Evolutionary conservation across 1,284 basidiomycete genomes (phyloP).

Genomic region (Moesziomyces sp.): DNA sequence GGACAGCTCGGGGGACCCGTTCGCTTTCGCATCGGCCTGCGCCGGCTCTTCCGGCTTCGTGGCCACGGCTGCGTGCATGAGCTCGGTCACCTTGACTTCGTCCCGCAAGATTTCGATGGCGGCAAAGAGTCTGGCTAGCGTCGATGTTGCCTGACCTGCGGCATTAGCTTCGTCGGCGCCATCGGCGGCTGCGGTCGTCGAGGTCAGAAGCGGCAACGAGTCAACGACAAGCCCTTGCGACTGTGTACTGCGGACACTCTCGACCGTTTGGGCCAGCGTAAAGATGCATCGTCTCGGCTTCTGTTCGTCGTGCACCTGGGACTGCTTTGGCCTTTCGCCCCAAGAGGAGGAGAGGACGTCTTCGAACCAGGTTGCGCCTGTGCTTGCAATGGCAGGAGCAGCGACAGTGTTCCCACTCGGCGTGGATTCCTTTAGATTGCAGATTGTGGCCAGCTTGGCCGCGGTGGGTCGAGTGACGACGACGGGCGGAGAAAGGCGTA

Average conservation of each 20-base stretch:
- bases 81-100: conserved; percentile 43
- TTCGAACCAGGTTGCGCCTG: conserved; percentile 40
- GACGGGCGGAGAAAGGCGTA: conserved; percentile 33
- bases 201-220: conserved; percentile 25
- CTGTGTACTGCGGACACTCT: conserved; percentile 35
- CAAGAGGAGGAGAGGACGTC: conserved; percentile 38
- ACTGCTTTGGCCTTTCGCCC: conserved; percentile 12
- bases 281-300: conserved; percentile 29
- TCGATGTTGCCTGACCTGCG: conserved; percentile 3
- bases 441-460: conserved; percentile 42
- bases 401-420: conserved; percentile 6
- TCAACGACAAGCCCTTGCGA: conserved; percentile 46
- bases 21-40: neutral
- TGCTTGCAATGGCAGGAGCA: neutral
- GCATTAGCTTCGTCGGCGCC: conserved; percentile 24
- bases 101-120: conserved; percentile 42
- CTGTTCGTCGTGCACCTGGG: neutral
- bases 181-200: neutral
- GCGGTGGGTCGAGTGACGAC: conserved; percentile 43
- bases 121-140: conserved; percentile 32
- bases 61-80: conserved; percentile 37
- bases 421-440: conserved; percentile 22
- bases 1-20: conserved; percentile 5
- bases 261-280: conserved; percentile 30
- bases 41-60: conserved; percentile 8